phyloP scores from a whole-genome alignment of 2,329 filamentous ascomycete species.

The Dactylella cylindrospora region DNA sequence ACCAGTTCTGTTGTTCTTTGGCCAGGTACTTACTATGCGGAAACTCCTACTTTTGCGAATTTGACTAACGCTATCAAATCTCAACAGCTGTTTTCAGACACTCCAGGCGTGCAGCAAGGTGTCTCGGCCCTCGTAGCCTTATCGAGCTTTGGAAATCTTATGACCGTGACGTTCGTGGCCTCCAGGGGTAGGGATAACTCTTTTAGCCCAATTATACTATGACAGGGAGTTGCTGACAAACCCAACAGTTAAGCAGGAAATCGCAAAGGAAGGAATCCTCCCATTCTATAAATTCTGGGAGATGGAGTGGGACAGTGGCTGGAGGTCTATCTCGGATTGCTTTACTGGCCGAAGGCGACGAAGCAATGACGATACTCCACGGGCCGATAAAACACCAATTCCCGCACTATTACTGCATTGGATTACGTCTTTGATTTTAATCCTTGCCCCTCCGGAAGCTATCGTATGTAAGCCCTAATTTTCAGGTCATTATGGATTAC shows the following conservation, averaged over 20 bases:
- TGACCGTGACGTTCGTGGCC: slow-evolving; percentile 61
- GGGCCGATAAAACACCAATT: slow-evolving; percentile 52
- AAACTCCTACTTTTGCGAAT: not conserved
- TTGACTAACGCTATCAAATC: not conserved
- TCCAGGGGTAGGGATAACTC: slow-evolving; percentile 51
- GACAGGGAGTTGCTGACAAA: not conserved
- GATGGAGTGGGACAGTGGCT: slow-evolving; percentile 45
- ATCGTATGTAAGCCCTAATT: slow-evolving; percentile 45
- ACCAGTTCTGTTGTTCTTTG: slow-evolving; percentile 11
- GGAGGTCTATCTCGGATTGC: slow-evolving; percentile 49
- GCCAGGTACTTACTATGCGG: not conserved
- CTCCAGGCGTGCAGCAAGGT: slow-evolving; percentile 50
- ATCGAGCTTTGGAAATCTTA: slow-evolving; percentile 61
- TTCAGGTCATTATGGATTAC: slow-evolving; percentile 45
- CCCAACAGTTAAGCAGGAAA: slow-evolving; percentile 61
- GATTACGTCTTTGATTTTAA: slow-evolving; percentile 51
- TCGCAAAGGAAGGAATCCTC: slow-evolving; percentile 62
- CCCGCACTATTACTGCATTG: slow-evolving; percentile 53
- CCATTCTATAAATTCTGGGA: slow-evolving; percentile 59
- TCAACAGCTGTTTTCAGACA: slow-evolving; percentile 8
- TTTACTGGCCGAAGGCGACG: slow-evolving; percentile 45
- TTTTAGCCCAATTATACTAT: not conserved
- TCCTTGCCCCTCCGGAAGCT: slow-evolving; percentile 49
- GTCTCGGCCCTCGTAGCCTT: slow-evolving; percentile 59
- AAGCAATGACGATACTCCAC: slow-evolving; percentile 16